phyloP scores from a whole-genome alignment of 306 rosid genomes.

The Hippophae rhamnoides region DNA sequence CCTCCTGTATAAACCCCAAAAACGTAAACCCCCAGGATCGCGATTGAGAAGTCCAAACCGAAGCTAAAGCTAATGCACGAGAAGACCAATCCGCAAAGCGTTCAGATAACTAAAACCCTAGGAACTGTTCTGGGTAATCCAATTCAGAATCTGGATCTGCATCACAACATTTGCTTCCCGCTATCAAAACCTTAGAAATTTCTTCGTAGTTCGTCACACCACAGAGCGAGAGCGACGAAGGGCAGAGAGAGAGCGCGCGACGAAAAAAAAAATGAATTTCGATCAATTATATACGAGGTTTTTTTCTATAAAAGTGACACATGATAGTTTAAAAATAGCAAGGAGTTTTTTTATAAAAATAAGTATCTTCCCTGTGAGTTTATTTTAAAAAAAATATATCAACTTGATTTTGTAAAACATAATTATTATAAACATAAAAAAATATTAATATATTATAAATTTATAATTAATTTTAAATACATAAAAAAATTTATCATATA shows the following conservation, averaged over 20 bases:
- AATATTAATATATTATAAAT: too few relatives aligned
- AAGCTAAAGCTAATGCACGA: conserved; percentile 28
- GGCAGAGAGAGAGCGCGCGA: background rate
- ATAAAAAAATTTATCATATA: too few relatives aligned
- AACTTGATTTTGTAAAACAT: too few relatives aligned
- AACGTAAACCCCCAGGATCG: conserved; percentile 48
- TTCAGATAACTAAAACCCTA: conserved; percentile 23
- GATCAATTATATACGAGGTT: too few relatives aligned
- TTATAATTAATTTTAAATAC: too few relatives aligned
- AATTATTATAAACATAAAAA: too few relatives aligned
- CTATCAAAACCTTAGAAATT: conserved; percentile 45
- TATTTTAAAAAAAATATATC: too few relatives aligned
- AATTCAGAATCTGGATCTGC: conserved; percentile 57
- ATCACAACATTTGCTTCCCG: conserved; percentile 34
- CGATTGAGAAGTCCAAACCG: conserved; percentile 15
- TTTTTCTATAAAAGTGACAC: too few relatives aligned
- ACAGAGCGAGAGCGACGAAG: conserved; percentile 7
- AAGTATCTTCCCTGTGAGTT: too few relatives aligned
- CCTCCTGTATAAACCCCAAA: conserved; percentile 30
- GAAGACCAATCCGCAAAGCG: conserved; percentile 10
- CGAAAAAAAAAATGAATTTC: background rate
- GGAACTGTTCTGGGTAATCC: conserved; percentile 30
- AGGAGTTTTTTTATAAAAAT: too few relatives aligned
- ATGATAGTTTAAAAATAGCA: too few relatives aligned
- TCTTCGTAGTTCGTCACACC: conserved; percentile 25